Evolutionary conservation across 2,329 filamentous ascomycete species (phyloP).

Genomic region (Hypocreales sp.): DNA sequence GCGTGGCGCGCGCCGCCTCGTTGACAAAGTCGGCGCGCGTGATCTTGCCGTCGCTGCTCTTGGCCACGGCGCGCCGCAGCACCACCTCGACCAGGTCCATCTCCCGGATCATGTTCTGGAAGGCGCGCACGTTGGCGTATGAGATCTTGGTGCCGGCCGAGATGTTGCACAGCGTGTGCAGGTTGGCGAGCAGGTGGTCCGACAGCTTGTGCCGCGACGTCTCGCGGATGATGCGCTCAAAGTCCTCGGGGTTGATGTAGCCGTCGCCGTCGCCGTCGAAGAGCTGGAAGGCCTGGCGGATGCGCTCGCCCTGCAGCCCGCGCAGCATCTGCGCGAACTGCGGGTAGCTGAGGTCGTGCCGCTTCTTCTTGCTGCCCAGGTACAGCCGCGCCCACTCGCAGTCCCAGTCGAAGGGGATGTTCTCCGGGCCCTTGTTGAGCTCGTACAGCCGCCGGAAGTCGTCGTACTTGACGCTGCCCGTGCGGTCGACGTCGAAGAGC

Average conservation of each 20-base stretch:
- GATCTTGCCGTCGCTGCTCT: conserved; percentile 82
- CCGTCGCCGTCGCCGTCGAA: conserved; percentile 88
- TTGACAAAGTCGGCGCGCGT: conserved; percentile 88
- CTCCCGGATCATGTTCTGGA: conserved; percentile 94
- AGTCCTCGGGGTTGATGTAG: conserved; percentile 89
- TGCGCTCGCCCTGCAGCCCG: conserved; percentile 86
- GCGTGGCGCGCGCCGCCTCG: conserved; percentile 77
- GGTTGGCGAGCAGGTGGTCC: conserved; percentile 82
- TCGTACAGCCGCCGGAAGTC: conserved; percentile 77
- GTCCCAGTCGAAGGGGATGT: conserved; percentile 91
- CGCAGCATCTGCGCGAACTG: conserved; percentile 98
- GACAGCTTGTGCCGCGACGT: conserved; percentile 93
- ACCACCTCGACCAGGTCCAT: conserved; percentile 97
- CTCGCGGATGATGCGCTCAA: conserved; percentile 90
- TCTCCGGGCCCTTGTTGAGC: conserved; percentile 70
- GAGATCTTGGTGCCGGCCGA: conserved; percentile 84
- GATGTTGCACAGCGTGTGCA: conserved; percentile 90
- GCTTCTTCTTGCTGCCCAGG: conserved; percentile 72
- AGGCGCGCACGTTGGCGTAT: conserved; percentile 92
- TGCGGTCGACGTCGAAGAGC: conserved; percentile 77
- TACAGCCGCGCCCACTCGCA: conserved; percentile 94
- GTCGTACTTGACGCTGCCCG: conserved; percentile 77
- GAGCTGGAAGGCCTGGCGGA: conserved; percentile 84
- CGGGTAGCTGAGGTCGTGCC: conserved; percentile 84
- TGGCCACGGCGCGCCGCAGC: conserved; percentile 69